These are phyloP conservation scores for Zygosaccharomyces kombuchaensis DNA, from an alignment of 805 yeast genomes.

Conservation along the genomic window DNA sequence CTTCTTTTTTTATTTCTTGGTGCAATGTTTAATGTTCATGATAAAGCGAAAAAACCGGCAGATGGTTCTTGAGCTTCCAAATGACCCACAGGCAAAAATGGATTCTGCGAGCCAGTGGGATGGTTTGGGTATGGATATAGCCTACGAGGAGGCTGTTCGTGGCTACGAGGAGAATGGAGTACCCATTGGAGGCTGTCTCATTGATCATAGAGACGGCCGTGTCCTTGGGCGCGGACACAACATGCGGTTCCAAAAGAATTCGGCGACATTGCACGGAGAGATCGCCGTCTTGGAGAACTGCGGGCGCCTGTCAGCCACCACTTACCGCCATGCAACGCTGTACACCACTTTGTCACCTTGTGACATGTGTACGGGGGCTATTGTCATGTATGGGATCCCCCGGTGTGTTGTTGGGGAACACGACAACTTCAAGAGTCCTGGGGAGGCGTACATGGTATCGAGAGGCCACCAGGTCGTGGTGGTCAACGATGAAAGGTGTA, in stretches of 20 bases:
- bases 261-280: constrained; percentile 89
- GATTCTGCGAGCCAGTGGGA: constrained; percentile 47
- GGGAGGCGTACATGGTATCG: constrained; percentile 63
- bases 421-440: constrained; percentile 67
- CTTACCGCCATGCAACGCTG: constrained; percentile 81
- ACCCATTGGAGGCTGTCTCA: constrained; percentile 56
- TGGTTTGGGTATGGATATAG: constrained; percentile 58
- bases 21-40: neutral
- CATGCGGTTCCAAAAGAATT: constrained; percentile 76
- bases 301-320: constrained; percentile 77
- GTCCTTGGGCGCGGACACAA: constrained; percentile 89
- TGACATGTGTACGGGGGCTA: constrained; percentile 93
- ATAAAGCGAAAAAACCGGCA: neutral
- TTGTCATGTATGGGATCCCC: constrained; percentile 79
- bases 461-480: constrained; percentile 73
- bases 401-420: constrained; percentile 90
- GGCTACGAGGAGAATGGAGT: constrained; percentile 84
- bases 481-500: constrained; percentile 55
- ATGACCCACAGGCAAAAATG: neutral
- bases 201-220: constrained; percentile 58
- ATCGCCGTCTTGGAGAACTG: constrained; percentile 85
- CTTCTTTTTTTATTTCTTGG: neutral
- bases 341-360: constrained; percentile 93
- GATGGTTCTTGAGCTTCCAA: neutral
- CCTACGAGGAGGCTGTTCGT: constrained; percentile 64